phyloP scores from a whole-genome alignment of 2,329 filamentous ascomycete species.

The Phaeosphaeria sp. region DNA sequence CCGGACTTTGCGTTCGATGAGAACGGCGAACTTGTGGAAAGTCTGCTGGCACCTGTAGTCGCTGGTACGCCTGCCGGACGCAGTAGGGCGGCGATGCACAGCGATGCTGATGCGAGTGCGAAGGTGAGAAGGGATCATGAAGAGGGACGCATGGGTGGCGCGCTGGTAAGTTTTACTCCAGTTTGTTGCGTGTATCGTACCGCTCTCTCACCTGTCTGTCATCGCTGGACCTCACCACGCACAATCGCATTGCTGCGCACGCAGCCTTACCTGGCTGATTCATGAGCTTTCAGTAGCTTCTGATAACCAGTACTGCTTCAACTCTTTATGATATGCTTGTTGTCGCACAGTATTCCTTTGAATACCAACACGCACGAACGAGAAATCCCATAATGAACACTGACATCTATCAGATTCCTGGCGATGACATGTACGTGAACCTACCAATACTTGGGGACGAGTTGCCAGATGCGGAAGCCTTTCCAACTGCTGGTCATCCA shows the following conservation, averaged over 20 bases:
- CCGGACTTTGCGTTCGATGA: slow-evolving; percentile 67
- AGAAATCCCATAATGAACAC: slow-evolving; percentile 9
- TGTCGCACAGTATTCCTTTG: neutral
- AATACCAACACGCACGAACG: neutral
- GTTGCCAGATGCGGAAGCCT: slow-evolving; percentile 38
- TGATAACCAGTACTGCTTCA: neutral
- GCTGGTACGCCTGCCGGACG: slow-evolving; percentile 19
- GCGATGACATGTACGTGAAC: slow-evolving; percentile 37
- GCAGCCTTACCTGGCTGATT: slow-evolving; percentile 1
- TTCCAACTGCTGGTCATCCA: slow-evolving; percentile 22
- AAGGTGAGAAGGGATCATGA: slow-evolving; percentile 53
- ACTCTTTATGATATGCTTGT: neutral
- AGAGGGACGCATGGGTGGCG: slow-evolving; percentile 43
- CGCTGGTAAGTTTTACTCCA: slow-evolving; percentile 44
- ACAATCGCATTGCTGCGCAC: slow-evolving; percentile 6
- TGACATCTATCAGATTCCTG: slow-evolving; percentile 29
- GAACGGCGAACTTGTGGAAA: slow-evolving; percentile 64
- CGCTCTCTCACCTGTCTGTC: neutral
- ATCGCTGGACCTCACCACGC: neutral
- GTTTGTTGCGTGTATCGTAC: slow-evolving; percentile 11
- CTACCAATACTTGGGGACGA: slow-evolving; percentile 43
- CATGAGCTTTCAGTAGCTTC: neutral
- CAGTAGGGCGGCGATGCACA: slow-evolving; percentile 20
- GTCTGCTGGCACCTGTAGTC: slow-evolving; percentile 28
- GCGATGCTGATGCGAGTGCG: slow-evolving; percentile 47